Percentiles rank a stretch among this genome's conserved stretches.
Conservation (phyloP, 2,329 filamentous ascomycete species). For the Epichloe elymi region DNA sequence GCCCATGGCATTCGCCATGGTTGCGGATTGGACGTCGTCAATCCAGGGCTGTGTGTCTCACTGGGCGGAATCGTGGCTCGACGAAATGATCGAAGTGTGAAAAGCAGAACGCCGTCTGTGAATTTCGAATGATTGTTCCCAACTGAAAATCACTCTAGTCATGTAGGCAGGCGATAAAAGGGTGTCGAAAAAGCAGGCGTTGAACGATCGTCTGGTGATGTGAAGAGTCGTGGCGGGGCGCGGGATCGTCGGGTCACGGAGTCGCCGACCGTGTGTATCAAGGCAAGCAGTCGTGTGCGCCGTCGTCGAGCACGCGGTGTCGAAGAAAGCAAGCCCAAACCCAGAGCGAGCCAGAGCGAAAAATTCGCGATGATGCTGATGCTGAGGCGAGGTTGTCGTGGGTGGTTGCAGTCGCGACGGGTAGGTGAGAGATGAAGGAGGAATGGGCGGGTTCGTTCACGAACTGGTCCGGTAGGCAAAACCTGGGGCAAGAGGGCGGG, state of each 20-base stretch:
- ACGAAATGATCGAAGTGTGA: not conserved
- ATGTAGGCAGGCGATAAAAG: not conserved
- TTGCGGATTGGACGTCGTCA: slow-evolving; percentile 35
- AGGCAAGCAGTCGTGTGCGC: not conserved
- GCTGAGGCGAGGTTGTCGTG: no score
- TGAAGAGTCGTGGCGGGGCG: not conserved
- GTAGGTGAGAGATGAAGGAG: not conserved
- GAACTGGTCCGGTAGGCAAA: slow-evolving; percentile 1
- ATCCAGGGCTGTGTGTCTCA: slow-evolving; percentile 23
- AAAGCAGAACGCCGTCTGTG: not conserved
- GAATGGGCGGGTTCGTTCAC: not conserved
- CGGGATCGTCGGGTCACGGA: not conserved
- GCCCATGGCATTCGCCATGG: slow-evolving; percentile 54
- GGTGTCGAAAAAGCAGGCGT: not conserved
- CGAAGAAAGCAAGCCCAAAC: not conserved
- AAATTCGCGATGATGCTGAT: not conserved
- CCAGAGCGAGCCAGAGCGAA: not conserved
- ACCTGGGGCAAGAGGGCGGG: not conserved
- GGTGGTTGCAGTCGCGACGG: not conserved
- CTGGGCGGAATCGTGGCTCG: not conserved
- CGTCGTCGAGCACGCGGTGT: not conserved
- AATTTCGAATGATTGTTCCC: not conserved
- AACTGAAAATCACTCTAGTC: not conserved
- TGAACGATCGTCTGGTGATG: not conserved
- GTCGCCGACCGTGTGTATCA: not conserved